A percentile compares a stretch with the other conserved stretches of the same genome.
Evolutionary conservation across 805 yeast genomes (phyloP).

Genomic region (Kuraishia borneana): DNA sequence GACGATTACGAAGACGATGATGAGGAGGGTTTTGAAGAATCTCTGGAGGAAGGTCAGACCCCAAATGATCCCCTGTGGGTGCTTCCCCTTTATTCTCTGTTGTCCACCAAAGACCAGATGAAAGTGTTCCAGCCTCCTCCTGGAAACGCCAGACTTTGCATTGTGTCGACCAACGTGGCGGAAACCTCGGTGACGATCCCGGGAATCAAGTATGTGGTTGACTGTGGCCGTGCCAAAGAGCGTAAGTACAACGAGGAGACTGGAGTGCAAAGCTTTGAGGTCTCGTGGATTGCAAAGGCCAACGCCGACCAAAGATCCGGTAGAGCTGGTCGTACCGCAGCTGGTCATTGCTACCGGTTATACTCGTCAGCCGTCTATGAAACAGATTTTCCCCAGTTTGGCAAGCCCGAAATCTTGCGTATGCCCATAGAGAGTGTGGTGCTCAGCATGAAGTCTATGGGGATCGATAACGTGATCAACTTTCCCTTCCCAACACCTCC

Average conservation of each 20-base stretch:
- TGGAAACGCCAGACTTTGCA: conserved; percentile 72
- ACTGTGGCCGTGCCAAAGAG: conserved; percentile 90
- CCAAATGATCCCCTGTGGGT: conserved; percentile 77
- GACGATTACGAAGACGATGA: conserved; percentile 44
- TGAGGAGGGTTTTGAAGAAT: conserved; percentile 66
- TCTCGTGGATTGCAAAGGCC: conserved; percentile 91
- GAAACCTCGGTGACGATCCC: conserved; percentile 97
- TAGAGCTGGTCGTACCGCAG: conserved; percentile 98
- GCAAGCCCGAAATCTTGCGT: conserved; percentile 81
- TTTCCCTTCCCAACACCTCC: conserved; percentile 98
- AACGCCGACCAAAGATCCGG: conserved; percentile 94
- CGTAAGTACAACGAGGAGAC: conserved; percentile 70
- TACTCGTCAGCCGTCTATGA: conserved; percentile 93
- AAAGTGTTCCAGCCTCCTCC: conserved; percentile 85
- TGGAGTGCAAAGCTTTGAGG: conserved; percentile 87
- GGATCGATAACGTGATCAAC: conserved; percentile 78
- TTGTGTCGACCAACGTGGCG: conserved; percentile 95
- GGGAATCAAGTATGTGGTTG: conserved; percentile 88
- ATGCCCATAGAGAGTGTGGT: conserved; percentile 98
- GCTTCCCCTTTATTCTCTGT: conserved; percentile 80
- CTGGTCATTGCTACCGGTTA: conserved; percentile 92
- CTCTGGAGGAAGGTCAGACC: conserved; percentile 58
- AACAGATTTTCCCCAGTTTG: conserved; percentile 70
- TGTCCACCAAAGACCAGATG: conserved; percentile 95
- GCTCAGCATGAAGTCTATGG: conserved; percentile 93